Evolutionary conservation across 345 rosid genomes (phyloP).

Genomic region (Mercurialis annua): DNA sequence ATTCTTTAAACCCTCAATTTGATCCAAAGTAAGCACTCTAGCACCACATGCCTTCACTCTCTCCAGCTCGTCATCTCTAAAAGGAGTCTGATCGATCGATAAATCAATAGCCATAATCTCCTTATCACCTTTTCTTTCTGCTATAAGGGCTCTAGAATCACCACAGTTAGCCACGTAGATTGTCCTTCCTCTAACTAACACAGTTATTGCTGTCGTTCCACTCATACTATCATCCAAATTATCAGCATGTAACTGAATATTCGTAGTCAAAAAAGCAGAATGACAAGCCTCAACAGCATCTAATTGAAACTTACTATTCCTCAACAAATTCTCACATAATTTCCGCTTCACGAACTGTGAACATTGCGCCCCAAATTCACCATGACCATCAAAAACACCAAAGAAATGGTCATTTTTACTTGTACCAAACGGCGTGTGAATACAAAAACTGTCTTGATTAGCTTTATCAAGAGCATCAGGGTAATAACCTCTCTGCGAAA

Average conservation of each 20-base stretch:
- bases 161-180: slow-evolving; percentile 83
- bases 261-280: slow-evolving; percentile 57
- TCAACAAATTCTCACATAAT: slow-evolving; percentile 79
- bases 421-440: slow-evolving; percentile 84
- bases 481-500: slow-evolving; percentile 92
- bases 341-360: slow-evolving; percentile 81
- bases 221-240: slow-evolving; percentile 87
- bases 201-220: slow-evolving; percentile 89
- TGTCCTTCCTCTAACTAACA: slow-evolving; percentile 78
- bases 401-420: slow-evolving; percentile 71
- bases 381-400: slow-evolving; percentile 98
- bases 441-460: slow-evolving; percentile 94
- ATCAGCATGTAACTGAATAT: slow-evolving; percentile 75
- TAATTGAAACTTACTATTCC: slow-evolving; percentile 50
- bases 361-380: slow-evolving; percentile 87
- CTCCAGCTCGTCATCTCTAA: slow-evolving; percentile 76
- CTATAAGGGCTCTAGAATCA: slow-evolving; percentile 91
- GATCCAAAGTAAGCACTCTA: slow-evolving; percentile 92
- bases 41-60: slow-evolving; percentile 92
- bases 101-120: slow-evolving; percentile 85
- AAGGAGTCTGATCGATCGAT: slow-evolving; percentile 91
- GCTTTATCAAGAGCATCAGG: slow-evolving; percentile 96
- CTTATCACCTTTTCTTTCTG: slow-evolving; percentile 58
- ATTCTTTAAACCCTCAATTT: slow-evolving; percentile 91
- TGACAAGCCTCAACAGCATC: slow-evolving; percentile 83